Conservation (phyloP, 2,329 filamentous ascomycete species). For the Colletotrichum sansevieriae region DNA sequence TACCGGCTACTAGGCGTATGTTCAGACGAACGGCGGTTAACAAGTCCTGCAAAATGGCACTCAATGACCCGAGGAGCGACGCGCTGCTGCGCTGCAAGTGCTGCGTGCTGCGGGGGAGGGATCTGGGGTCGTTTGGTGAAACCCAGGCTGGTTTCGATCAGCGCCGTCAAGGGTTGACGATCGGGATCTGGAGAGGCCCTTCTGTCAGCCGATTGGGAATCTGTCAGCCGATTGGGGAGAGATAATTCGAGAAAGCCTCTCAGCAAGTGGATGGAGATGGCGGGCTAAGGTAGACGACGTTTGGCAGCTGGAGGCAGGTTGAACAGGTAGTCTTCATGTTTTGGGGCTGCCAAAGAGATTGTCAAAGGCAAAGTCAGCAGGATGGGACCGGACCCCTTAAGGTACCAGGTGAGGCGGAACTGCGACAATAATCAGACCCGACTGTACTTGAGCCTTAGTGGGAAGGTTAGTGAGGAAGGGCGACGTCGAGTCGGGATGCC, state of each 20-base stretch:
- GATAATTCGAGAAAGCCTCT: not conserved
- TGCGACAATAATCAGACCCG: conserved; percentile 20
- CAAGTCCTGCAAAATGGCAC: not conserved
- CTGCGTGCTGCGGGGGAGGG: conserved; percentile 36
- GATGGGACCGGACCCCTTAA: not conserved
- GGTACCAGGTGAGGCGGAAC: not conserved
- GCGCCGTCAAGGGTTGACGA: conserved; percentile 18
- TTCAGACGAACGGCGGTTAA: conserved; percentile 40
- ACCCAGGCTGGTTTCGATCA: conserved; percentile 38
- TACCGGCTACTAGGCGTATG: not conserved
- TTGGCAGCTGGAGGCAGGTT: not conserved
- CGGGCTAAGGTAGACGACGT: not conserved
- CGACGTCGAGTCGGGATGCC: conserved; percentile 21
- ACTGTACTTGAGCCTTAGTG: not conserved
- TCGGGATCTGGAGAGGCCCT: not conserved
- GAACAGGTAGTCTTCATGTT: not conserved
- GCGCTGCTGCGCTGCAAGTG: conserved; percentile 21
- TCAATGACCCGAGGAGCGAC: conserved; percentile 21
- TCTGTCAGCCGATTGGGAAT: conserved; percentile 8
- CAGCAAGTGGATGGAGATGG: not conserved
- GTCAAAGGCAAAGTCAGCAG: conserved; percentile 21
- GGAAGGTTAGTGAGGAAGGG: conserved; percentile 8
- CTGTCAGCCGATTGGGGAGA: conserved; percentile 11
- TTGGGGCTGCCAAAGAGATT: conserved; percentile 8
- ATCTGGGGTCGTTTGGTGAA: conserved; percentile 41